These are phyloP conservation scores for Colletotrichum navitas DNA, from an alignment of 2,329 filamentous ascomycete genomes.

Conservation along the genomic window DNA sequence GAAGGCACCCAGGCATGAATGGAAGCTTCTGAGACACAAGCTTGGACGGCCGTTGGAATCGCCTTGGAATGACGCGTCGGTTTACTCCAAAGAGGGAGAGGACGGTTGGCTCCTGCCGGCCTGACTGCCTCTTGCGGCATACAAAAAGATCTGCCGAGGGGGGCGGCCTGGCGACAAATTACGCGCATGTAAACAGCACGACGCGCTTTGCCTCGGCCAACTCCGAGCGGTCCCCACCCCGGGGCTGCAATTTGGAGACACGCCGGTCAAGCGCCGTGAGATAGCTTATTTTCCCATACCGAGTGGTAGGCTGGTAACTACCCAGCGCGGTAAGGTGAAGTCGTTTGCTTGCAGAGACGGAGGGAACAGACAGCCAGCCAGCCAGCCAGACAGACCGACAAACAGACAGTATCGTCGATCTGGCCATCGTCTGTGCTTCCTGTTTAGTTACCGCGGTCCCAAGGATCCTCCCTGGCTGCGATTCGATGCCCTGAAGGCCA, in stretches of 20 bases:
- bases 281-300: neutral
- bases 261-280: constrained; percentile 15
- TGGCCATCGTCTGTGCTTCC: neutral
- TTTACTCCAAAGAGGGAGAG: neutral
- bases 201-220: constrained; percentile 28
- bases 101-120: neutral
- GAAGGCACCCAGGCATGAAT: constrained; percentile 30
- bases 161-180: neutral
- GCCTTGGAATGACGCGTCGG: neutral
- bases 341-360: neutral
- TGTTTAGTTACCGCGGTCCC: neutral
- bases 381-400: neutral
- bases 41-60: constrained; percentile 29
- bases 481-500: neutral
- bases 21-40: constrained; percentile 40
- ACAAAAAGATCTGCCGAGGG: neutral
- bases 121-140: neutral
- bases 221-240: constrained; percentile 31
- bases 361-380: too few relatives aligned
- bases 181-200: constrained; percentile 5
- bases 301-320: neutral
- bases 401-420: neutral
- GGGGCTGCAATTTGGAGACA: neutral
- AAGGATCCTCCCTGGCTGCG: neutral
- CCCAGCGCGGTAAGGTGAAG: neutral